Evolutionary conservation across 2,329 filamentous ascomycete genomes (phyloP).

Genomic region (Penicillium digitatum): DNA sequence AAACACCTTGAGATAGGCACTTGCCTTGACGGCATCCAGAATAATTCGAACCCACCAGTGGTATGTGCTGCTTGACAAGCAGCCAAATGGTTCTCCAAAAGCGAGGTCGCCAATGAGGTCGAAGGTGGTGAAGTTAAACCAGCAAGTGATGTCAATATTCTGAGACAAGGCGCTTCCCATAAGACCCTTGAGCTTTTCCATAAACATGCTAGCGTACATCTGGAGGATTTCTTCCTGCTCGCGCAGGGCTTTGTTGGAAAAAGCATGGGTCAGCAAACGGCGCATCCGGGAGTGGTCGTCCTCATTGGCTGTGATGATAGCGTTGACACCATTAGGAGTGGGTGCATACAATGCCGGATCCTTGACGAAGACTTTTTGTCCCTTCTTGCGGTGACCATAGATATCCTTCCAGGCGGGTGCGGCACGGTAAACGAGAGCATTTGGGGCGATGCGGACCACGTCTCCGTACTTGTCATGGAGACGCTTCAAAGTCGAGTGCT

Average conservation of each 20-base stretch:
- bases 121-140: constrained; percentile 32
- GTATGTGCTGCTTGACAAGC: constrained; percentile 25
- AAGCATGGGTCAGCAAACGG: constrained; percentile 34
- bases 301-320: constrained; percentile 27
- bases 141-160: constrained; percentile 19
- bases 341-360: constrained; percentile 22
- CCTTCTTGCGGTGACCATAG: constrained; percentile 32
- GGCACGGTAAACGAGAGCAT: constrained; percentile 36
- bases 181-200: constrained; percentile 16
- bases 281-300: constrained; percentile 31
- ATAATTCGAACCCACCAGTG: constrained; percentile 32
- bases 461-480: constrained; percentile 28
- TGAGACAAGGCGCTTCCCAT: not conserved
- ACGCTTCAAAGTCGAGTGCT: constrained; percentile 15
- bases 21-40: constrained; percentile 25
- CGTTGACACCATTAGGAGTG: constrained; percentile 20
- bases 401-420: constrained; percentile 35
- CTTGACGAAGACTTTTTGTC: constrained; percentile 23
- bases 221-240: constrained; percentile 35
- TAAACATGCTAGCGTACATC: constrained; percentile 29
- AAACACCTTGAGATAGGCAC: constrained; percentile 19
- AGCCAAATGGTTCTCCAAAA: constrained; percentile 34
- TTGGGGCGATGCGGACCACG: constrained; percentile 40
- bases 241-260: constrained; percentile 34
- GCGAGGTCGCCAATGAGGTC: constrained; percentile 36